Evolutionary conservation across 106 monocot genomes (phyloP), one percentile per base, ranked within the genome.

Genomic region (Phalaenopsis aphrodite): DNA sequence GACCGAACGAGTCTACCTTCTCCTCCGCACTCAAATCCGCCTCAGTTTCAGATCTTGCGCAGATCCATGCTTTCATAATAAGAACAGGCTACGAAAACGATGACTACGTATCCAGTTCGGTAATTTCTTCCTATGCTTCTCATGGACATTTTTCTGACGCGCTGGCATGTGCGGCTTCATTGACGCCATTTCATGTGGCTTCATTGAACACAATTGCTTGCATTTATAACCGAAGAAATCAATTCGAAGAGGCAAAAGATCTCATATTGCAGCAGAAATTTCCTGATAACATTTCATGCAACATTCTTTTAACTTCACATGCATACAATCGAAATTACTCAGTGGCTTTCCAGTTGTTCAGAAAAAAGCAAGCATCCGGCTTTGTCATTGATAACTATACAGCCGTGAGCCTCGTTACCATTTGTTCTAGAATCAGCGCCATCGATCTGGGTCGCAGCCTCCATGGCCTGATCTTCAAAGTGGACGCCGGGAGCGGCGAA

Each of bases 391-490:
- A 95, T 77, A 84, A 84, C 21, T 87, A 88, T 72, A 87, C 83
- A 1, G 87, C 85, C 11, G 89, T 90, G 56, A 88, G 89, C 65
- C 71, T 93, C 17, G 75, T 93, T 38, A 93, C 82, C 83, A 82
- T 88, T 37, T 93, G 91, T 83, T 87, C 89, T 10, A 91, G 85
- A 49, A 85, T 66, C 64, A 82, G 83, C 66, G 81, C 75, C 81
- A 85, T 91, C 65, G 45, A 37, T 23, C 76, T 93, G 2, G 93
- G 95, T 43, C 66, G 75, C 65, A 75, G 65, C 2, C 81, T 93
- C 76, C 95, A 95, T 39, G 88, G 89, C 19, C 91, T 93, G 64
- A 82, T 93, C 48, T 49, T 89, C 47, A 95, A 95, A 69, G 75
- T 77, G 0, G 76, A 79, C 21, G 78, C 85, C 3, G 80, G 83